These are phyloP conservation scores for Kodamaea leandrae DNA, from an alignment of 805 yeast species.

Conservation along the genomic window DNA sequence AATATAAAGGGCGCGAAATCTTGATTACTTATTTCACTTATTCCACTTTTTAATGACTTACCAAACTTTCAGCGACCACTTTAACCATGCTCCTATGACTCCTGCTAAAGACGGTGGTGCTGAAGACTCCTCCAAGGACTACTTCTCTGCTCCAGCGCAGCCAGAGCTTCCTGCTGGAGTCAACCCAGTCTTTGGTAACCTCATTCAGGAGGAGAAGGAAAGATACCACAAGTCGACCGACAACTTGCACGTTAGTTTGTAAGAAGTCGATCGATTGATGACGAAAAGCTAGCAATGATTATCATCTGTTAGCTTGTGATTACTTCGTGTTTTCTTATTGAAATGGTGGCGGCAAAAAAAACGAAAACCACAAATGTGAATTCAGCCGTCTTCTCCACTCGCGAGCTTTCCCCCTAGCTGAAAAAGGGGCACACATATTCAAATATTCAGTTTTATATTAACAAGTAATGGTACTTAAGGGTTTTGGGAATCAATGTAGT, in stretches of 20 bases:
- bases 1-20: background rate
- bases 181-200: slow-evolving; percentile 14
- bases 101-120: slow-evolving; percentile 11
- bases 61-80: slow-evolving; percentile 15
- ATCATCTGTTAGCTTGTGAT: background rate
- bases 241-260: slow-evolving; percentile 24
- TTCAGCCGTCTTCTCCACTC: too few relatives aligned
- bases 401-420: background rate
- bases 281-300: background rate
- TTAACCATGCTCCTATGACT: slow-evolving; percentile 15
- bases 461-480: background rate
- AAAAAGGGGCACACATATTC: background rate
- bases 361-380: background rate
- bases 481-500: background rate
- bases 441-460: too few relatives aligned
- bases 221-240: slow-evolving; percentile 25
- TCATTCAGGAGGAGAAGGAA: slow-evolving; percentile 19
- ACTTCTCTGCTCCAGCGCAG: slow-evolving; percentile 9
- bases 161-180: slow-evolving; percentile 8
- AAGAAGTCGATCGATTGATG: background rate
- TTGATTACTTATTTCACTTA: background rate
- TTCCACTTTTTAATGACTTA: slow-evolving; percentile 12
- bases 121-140: slow-evolving; percentile 7
- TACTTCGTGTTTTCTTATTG: background rate
- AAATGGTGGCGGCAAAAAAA: too few relatives aligned